phyloP scores from a whole-genome alignment of 306 rosid species.

The Fragaria iinumae region DNA sequence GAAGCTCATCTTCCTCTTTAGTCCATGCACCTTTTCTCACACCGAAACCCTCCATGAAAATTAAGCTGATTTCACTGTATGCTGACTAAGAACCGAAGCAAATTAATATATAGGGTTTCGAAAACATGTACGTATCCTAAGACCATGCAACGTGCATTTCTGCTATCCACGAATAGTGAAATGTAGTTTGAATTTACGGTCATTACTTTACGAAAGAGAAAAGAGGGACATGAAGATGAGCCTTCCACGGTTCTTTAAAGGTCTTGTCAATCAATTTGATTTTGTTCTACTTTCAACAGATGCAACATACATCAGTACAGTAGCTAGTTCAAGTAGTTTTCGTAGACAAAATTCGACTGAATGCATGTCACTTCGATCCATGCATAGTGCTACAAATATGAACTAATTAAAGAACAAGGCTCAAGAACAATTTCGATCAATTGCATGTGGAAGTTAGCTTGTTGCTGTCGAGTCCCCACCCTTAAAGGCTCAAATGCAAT shows the following conservation, averaged over 20 bases:
- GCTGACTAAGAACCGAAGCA: not conserved
- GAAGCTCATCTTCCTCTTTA: constrained; percentile 7
- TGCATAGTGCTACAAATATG: no score
- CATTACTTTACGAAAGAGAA: not conserved
- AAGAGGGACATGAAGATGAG: not conserved
- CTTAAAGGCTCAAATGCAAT: no score
- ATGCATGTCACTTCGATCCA: no score
- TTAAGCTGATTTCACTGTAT: not conserved
- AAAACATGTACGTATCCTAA: not conserved
- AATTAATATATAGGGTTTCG: not conserved
- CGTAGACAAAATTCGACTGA: not conserved
- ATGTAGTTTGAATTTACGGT: not conserved
- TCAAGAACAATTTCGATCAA: no score
- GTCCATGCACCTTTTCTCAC: constrained; percentile 11
- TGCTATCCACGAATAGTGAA: not conserved
- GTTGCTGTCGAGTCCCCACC: no score
- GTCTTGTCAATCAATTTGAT: not conserved
- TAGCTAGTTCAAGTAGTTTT: not conserved
- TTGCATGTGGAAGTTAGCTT: no score
- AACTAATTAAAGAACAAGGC: not conserved
- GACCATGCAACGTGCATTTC: not conserved
- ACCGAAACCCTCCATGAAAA: not conserved
- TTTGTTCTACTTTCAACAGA: not conserved
- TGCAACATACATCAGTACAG: not conserved
- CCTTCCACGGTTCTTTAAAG: not conserved